A percentile compares a stretch with the other conserved stretches of the same genome.
These are phyloP conservation scores for Gossypium longicalyx DNA, from an alignment of 345 rosid genomes.

Conservation along the genomic window DNA sequence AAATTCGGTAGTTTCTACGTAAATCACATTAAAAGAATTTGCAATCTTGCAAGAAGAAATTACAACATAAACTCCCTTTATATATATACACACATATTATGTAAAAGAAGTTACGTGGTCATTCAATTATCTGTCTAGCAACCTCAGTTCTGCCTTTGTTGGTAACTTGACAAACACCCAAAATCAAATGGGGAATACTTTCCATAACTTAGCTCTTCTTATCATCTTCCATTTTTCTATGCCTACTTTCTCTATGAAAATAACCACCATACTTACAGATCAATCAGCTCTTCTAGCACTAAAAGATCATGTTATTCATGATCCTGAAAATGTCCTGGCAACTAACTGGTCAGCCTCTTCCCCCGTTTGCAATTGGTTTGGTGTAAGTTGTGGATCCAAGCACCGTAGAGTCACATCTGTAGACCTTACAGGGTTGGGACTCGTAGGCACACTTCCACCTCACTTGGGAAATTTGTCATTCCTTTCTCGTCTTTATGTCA, in stretches of 20 bases:
- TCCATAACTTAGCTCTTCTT: not conserved
- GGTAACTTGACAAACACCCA: not conserved
- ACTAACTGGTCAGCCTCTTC: not conserved
- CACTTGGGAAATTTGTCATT: not conserved
- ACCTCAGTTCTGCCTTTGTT: not conserved
- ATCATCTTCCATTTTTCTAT: not conserved
- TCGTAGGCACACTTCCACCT: not conserved
- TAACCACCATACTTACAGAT: not conserved
- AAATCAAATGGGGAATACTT: not conserved
- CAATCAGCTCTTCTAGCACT: not conserved
- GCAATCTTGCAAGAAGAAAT: too few relatives aligned
- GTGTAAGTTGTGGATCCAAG: not conserved
- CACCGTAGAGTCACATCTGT: not conserved
- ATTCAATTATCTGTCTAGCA: not conserved
- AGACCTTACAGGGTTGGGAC: not conserved
- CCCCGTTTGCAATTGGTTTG: not conserved
- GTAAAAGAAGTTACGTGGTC: too few relatives aligned
- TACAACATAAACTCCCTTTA: too few relatives aligned
- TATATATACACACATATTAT: too few relatives aligned
- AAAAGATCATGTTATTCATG: not conserved
- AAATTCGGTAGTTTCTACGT: too few relatives aligned
- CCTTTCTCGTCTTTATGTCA: too few relatives aligned
- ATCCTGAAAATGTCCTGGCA: not conserved
- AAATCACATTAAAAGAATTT: too few relatives aligned
- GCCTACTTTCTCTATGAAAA: not conserved